A percentile compares a stretch with the other conserved stretches of the same genome.
Evolutionary conservation across 176 grass and related monocot species (phyloP).

Genomic region (Zoysia pacifica): DNA sequence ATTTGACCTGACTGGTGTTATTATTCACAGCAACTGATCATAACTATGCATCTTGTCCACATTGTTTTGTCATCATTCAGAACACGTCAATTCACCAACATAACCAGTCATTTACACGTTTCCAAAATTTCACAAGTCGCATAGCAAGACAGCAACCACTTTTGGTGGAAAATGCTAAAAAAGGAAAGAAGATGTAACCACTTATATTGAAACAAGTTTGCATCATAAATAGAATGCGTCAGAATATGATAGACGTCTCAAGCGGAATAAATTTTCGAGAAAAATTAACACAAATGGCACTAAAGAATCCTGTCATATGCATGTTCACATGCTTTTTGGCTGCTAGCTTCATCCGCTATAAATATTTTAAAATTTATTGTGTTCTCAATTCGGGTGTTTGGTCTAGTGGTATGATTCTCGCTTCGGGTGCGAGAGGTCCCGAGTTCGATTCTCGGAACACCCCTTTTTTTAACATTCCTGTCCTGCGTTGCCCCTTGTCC

Average conservation of each 20-base stretch:
- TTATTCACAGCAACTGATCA: no score
- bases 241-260: neutral
- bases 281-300: neutral
- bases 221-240: neutral
- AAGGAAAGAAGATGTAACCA: neutral
- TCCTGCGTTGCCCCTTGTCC: no score
- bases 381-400: constrained; percentile 49
- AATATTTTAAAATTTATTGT: no score
- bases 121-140: neutral
- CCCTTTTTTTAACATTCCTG: constrained; percentile 15
- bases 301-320: neutral
- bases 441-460: constrained; percentile 98
- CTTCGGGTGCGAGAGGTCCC: constrained; percentile 90
- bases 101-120: neutral
- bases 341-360: no score
- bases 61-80: neutral
- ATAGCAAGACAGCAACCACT: neutral
- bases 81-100: neutral
- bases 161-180: neutral
- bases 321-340: neutral
- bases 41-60: neutral
- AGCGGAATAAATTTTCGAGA: neutral
- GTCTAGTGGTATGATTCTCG: constrained; percentile 99
- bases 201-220: neutral
- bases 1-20: no score